These are phyloP conservation scores for Eucalyptus curtisii DNA, from an alignment of 345 rosid genomes.

Conservation along the genomic window DNA sequence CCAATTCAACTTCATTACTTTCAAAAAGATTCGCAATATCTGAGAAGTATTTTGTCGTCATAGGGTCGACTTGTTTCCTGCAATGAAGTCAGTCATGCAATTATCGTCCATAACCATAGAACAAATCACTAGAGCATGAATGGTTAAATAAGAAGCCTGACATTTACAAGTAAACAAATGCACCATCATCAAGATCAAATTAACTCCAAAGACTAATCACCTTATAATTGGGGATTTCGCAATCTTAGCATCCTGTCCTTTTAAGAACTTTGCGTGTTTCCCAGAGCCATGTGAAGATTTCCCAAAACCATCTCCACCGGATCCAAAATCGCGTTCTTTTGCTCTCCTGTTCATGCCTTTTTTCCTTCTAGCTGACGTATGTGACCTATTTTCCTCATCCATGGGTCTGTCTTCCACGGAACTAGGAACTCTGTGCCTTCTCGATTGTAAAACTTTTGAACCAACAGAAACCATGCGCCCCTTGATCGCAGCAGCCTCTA, in stretches of 20 bases:
- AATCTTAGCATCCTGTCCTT: conserved; percentile 26
- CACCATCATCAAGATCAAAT: background rate
- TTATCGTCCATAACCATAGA: background rate
- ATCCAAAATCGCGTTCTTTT: conserved; percentile 30
- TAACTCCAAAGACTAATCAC: conserved; percentile 1
- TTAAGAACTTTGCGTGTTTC: conserved; percentile 5
- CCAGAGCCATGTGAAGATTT: conserved; percentile 15
- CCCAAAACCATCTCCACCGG: conserved; percentile 23
- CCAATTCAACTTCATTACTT: conserved; percentile 59
- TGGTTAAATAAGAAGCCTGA: background rate
- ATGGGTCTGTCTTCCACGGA: conserved; percentile 19
- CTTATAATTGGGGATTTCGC: conserved; percentile 42
- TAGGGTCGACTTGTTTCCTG: conserved; percentile 89
- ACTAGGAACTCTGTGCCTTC: conserved; percentile 7
- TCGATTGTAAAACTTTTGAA: conserved; percentile 28
- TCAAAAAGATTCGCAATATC: conserved; percentile 82
- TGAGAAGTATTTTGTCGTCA: conserved; percentile 58
- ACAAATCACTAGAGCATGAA: background rate
- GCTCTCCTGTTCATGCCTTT: conserved; percentile 37
- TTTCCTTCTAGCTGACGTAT: conserved; percentile 22
- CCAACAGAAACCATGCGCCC: conserved; percentile 44
- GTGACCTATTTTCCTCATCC: conserved; percentile 36
- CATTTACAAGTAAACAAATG: background rate
- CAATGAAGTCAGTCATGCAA: background rate
- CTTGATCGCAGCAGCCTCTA: background rate